phyloP scores from a whole-genome alignment of 306 rosid genomes.

The Cyclanthera cordifolia region DNA sequence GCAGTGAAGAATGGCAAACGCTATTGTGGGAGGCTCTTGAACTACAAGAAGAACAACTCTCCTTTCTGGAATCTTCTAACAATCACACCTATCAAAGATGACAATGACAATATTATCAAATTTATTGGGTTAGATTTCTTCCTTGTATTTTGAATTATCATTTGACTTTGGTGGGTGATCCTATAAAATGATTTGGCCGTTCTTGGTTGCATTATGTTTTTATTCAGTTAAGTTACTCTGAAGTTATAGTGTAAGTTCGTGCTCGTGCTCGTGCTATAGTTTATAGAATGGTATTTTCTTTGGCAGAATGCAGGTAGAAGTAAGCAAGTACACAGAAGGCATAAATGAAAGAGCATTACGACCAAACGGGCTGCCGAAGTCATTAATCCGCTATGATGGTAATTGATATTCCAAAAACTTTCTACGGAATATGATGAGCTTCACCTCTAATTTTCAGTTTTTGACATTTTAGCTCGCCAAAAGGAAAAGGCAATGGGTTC shows the following conservation, averaged over 20 bases:
- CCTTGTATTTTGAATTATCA: background rate
- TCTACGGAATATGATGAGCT: background rate
- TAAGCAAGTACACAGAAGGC: conserved; percentile 96
- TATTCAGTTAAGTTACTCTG: background rate
- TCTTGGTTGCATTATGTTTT: background rate
- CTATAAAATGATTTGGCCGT: conserved; percentile 1
- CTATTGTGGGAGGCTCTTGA: conserved; percentile 76
- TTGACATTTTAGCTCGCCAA: conserved; percentile 76
- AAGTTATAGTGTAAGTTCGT: background rate
- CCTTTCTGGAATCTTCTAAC: conserved; percentile 98
- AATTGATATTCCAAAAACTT: conserved; percentile 17
- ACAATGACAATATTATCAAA: conserved; percentile 57
- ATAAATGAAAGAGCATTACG: conserved; percentile 58
- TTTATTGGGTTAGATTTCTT: conserved; percentile 69
- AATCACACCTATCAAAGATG: conserved; percentile 78
- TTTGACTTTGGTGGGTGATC: background rate
- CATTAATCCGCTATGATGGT: conserved; percentile 92
- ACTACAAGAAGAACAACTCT: conserved; percentile 90
- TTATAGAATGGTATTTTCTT: conserved; percentile 1
- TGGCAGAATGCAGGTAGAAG: conserved; percentile 98
- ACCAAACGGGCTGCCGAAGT: conserved; percentile 84
- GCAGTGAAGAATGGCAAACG: conserved; percentile 60
- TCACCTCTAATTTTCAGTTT: conserved; percentile 20
- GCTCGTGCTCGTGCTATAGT: too few relatives aligned
- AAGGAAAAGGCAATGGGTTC: conserved; percentile 74